A percentile compares a stretch with the other conserved stretches of the same genome.
Evolutionary conservation across 805 yeast genomes (phyloP).

Genomic region (Sugiyamaella qingdaonensis): DNA sequence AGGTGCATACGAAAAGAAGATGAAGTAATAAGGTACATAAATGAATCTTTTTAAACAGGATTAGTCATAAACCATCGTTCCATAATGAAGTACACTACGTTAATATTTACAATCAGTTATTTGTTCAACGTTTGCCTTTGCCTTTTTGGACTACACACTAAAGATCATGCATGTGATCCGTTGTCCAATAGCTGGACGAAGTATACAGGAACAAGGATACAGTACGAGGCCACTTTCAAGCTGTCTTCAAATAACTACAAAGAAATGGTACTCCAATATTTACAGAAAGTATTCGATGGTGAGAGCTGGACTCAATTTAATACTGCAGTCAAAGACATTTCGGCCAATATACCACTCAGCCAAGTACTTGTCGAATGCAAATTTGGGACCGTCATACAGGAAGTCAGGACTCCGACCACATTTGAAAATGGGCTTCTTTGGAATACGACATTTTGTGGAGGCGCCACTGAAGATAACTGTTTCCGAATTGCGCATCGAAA

Average conservation of each 20-base stretch:
- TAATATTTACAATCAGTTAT: not conserved
- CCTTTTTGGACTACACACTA: not conserved
- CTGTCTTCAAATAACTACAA: not conserved
- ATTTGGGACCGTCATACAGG: slow-evolving; percentile 4
- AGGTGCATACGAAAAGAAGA: too few relatives aligned
- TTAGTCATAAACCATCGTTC: not conserved
- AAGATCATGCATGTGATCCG: slow-evolving; percentile 11
- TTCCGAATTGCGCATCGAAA: slow-evolving; percentile 14
- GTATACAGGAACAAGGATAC: slow-evolving; percentile 13
- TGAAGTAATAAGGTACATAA: too few relatives aligned
- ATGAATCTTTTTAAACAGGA: too few relatives aligned
- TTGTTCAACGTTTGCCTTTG: not conserved
- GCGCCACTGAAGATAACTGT: not conserved
- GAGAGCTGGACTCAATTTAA: not conserved
- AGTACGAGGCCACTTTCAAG: slow-evolving; percentile 3
- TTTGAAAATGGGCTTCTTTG: slow-evolving; percentile 5
- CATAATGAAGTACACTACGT: not conserved
- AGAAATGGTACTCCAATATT: not conserved
- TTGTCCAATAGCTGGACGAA: slow-evolving; percentile 7
- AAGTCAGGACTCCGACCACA: not conserved
- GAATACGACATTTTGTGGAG: slow-evolving; percentile 10
- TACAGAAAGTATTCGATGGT: too few relatives aligned
- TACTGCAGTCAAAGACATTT: not conserved
- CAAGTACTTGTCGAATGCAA: slow-evolving; percentile 9
- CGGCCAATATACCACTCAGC: not conserved